These are phyloP conservation scores for Colletotrichum sp. DNA, from an alignment of 2,329 filamentous ascomycete species.

Conservation along the genomic window DNA sequence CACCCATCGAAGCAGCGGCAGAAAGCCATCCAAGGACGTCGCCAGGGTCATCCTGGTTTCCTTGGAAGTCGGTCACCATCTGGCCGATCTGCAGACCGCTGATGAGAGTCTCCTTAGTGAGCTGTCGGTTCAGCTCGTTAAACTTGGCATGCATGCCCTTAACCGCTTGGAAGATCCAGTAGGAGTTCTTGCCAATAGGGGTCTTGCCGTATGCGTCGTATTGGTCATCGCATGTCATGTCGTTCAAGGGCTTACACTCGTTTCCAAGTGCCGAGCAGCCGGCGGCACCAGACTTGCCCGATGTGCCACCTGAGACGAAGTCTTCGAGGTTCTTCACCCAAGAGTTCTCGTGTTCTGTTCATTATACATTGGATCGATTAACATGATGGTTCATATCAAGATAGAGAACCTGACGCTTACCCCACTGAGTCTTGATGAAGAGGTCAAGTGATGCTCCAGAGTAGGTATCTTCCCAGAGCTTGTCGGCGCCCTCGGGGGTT, in stretches of 20 bases:
- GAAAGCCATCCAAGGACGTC: not conserved
- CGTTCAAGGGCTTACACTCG: slow-evolving; percentile 6
- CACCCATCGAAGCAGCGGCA: not conserved
- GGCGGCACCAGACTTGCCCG: slow-evolving; percentile 7
- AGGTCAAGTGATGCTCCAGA: not conserved
- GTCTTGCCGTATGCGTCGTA: not conserved
- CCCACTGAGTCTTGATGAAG: slow-evolving; percentile 1
- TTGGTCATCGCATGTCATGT: not conserved
- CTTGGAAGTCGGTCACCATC: slow-evolving; percentile 10
- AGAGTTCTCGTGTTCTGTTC: slow-evolving; percentile 2
- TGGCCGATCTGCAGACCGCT: not conserved
- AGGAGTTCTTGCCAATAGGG: not conserved
- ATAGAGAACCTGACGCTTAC: not conserved
- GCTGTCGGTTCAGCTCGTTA: slow-evolving; percentile 1
- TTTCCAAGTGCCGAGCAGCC: slow-evolving; percentile 1
- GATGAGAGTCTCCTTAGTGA: slow-evolving; percentile 4
- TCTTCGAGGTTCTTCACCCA: slow-evolving; percentile 10
- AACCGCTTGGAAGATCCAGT: slow-evolving; percentile 17
- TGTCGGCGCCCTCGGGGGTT: not conserved
- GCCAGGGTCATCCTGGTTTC: not conserved
- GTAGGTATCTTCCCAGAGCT: not conserved
- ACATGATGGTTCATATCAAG: not conserved
- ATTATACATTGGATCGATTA: not conserved
- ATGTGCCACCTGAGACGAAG: not conserved
- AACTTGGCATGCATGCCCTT: slow-evolving; percentile 17